Conservation (phyloP, 1,284 basidiomycete genomes). For the Somion occarium region DNA sequence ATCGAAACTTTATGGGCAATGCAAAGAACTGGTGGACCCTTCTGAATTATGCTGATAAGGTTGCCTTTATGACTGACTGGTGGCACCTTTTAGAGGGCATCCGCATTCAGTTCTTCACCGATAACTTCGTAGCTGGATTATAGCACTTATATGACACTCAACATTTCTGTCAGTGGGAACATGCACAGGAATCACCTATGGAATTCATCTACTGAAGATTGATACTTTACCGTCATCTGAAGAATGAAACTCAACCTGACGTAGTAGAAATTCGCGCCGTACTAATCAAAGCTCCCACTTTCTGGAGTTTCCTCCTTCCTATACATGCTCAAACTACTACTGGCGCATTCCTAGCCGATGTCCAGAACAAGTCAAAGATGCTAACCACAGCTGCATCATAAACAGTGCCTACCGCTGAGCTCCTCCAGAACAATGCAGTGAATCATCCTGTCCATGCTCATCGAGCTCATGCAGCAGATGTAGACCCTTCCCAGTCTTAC, state of each 20-base stretch:
- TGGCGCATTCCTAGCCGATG: not conserved
- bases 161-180: conserved; percentile 1
- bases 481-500: not conserved
- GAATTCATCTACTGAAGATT: conserved; percentile 3
- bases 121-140: not conserved
- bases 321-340: not conserved
- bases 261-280: conserved; percentile 6
- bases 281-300: not conserved
- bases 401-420: not conserved
- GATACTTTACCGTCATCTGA: not conserved
- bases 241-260: not conserved
- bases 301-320: not conserved
- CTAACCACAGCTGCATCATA: not conserved
- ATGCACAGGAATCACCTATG: not conserved
- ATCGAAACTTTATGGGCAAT: not conserved
- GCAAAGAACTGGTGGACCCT: not conserved
- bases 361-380: not conserved
- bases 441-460: not conserved
- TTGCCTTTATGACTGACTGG: not conserved
- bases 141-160: not conserved
- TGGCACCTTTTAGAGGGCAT: not conserved
- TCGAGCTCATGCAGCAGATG: not conserved
- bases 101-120: not conserved
- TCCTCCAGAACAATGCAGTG: not conserved
- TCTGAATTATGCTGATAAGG: not conserved